Evolutionary conservation across 495 filamentous ascomycete species (phyloP), one percentile per base, ranked within the genome.

Genomic region (Hyaloscypha bicolor): DNA sequence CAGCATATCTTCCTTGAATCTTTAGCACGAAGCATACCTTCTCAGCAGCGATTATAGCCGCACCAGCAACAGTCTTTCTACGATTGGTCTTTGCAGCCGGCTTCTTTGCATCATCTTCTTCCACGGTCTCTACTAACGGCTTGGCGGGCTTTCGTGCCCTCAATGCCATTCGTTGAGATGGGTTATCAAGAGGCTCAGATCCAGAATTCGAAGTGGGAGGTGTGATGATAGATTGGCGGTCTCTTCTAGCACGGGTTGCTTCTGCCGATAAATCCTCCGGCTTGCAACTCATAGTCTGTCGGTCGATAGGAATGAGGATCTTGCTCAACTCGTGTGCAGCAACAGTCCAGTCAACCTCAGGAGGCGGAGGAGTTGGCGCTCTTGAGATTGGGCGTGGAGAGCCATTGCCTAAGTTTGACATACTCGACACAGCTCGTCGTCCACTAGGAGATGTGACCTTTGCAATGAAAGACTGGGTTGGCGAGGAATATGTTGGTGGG

Each of bases 311-410:
- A 58, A 97, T 90, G 31, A 98, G 85, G 5, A 93, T 76, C 74
- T 92, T 94, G 71, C 87, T 91, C 19, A 97, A 76, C 73, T 97
- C 94, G 71, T 88, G 83, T 0, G 93, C 82, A 16, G 93, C 93
- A 51, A 88, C 86, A 2, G 90, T 88, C 95, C 96, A 98, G 51
- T 87, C 81, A 0, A 97, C 89, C 31, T 93, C 88, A 6, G 92
- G 91, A 2, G 90, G 83, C 30, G 91, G 88, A 3, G 88, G 86
- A 53, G 68, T 68, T 58, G 53, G 69, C 76, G 68, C 62, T 78
- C 62, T 76, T 39, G 66, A 70, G 8, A 67, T 48, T 3, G 67
- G 29, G 64, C 71, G 70, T 5, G 74, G 69, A 31, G 76, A 77
- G 21, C 62, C 70, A 62, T 76, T 69, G 70, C 62, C 68, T 55